Evolutionary conservation across 2,329 filamentous ascomycete genomes (phyloP).

Genomic region (Mycocentrospora acerina): DNA sequence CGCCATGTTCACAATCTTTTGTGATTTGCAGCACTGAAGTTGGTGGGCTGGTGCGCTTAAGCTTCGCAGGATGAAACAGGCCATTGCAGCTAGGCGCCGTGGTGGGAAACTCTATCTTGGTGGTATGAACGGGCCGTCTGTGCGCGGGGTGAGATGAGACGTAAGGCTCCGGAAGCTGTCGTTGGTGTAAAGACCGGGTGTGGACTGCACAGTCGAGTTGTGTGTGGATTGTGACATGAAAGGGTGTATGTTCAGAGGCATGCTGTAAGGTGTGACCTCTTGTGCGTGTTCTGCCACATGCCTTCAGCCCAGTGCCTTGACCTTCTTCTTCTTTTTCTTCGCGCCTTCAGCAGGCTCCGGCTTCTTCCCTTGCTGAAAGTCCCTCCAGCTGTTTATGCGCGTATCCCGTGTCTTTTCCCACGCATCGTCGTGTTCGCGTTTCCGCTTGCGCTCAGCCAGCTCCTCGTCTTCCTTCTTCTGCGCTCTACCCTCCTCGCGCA

Average conservation of each 20-base stretch:
- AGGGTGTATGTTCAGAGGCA: no score
- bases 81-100: constrained; percentile 3
- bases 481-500: constrained; percentile 94
- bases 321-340: constrained; percentile 55
- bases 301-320: constrained; percentile 53
- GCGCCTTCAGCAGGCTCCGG: constrained; percentile 51
- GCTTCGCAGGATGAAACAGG: constrained; percentile 1
- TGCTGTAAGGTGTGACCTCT: no score
- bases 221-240: no score
- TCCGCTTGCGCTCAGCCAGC: constrained; percentile 60
- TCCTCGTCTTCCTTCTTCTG: constrained; percentile 86
- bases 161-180: no score
- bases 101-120: constrained; percentile 3
- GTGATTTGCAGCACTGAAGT: no score
- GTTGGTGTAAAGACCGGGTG: no score
- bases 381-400: constrained; percentile 90
- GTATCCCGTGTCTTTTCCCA: constrained; percentile 93
- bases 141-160: no score
- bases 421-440: constrained; percentile 85
- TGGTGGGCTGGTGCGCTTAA: background rate
- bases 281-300: no score
- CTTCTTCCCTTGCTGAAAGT: constrained; percentile 71
- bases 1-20: no score
- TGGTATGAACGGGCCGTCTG: background rate
- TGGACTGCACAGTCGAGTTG: no score